Evolutionary conservation across 148 eudicot species (phyloP).

Genomic region (Diospyros kaki): DNA sequence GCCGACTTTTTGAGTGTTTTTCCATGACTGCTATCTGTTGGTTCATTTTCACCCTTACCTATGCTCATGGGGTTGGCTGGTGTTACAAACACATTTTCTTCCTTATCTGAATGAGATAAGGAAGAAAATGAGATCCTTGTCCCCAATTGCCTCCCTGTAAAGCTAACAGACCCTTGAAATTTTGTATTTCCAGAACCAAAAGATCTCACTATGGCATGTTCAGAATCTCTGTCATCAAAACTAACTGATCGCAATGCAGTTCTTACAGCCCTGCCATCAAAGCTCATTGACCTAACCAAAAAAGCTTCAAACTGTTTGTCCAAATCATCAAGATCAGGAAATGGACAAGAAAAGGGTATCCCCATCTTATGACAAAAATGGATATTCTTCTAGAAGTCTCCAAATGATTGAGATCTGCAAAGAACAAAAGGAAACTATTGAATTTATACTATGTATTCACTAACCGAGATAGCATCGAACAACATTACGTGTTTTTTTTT

Average conservation of each 20-base stretch:
- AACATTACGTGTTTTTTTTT: background rate
- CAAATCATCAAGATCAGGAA: no score
- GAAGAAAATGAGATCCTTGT: slow-evolving; percentile 19
- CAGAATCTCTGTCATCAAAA: slow-evolving; percentile 26
- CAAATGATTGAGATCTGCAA: slow-evolving; percentile 21
- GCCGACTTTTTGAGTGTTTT: background rate
- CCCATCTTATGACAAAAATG: no score
- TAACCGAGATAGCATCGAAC: background rate
- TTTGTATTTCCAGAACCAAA: slow-evolving; percentile 32
- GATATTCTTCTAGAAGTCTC: no score
- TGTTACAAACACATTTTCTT: slow-evolving; percentile 9
- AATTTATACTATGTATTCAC: background rate
- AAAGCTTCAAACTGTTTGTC: slow-evolving; percentile 22
- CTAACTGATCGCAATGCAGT: slow-evolving; percentile 19
- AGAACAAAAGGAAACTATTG: slow-evolving; percentile 5
- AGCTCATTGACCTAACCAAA: slow-evolving; percentile 25
- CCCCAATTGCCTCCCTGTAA: slow-evolving; percentile 32
- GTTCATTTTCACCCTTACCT: slow-evolving; percentile 7
- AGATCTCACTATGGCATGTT: no score
- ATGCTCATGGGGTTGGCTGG: slow-evolving; percentile 5
- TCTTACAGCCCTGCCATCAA: slow-evolving; percentile 14
- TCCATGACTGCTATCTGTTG: slow-evolving; percentile 5
- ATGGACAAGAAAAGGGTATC: no score
- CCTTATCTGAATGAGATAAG: slow-evolving; percentile 9
- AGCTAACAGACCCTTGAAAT: slow-evolving; percentile 39